These are phyloP conservation scores for Aureobasidium musti DNA, from an alignment of 2,329 filamentous ascomycete species.

Conservation along the genomic window DNA sequence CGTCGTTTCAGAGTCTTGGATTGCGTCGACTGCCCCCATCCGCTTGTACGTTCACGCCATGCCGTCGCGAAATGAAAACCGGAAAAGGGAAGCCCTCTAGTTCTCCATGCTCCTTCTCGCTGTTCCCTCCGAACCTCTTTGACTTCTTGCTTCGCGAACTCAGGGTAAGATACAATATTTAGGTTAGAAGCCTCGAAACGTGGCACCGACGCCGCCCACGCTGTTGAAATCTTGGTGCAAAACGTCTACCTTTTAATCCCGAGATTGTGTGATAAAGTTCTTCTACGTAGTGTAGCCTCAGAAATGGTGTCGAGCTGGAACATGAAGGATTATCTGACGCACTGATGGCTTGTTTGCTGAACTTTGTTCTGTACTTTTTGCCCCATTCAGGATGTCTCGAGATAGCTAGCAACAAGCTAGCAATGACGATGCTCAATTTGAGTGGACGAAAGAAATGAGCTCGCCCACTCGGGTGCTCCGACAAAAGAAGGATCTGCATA, in stretches of 20 bases:
- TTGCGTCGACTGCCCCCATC: slow-evolving; percentile 2
- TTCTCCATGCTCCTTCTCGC: slow-evolving; percentile 10
- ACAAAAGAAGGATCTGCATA: slow-evolving; percentile 13
- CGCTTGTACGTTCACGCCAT: slow-evolving; percentile 21
- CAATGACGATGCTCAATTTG: slow-evolving; percentile 14
- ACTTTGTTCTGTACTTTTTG: slow-evolving; percentile 28
- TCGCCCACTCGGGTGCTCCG: slow-evolving; percentile 11
- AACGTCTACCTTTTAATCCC: slow-evolving; percentile 21
- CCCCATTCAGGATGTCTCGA: slow-evolving; percentile 20
- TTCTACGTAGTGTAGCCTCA: slow-evolving; percentile 13
- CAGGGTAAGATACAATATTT: slow-evolving; percentile 9
- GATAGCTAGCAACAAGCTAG: background rate
- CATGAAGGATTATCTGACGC: slow-evolving; percentile 24
- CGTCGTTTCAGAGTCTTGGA: slow-evolving; percentile 11
- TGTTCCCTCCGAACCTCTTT: slow-evolving; percentile 8
- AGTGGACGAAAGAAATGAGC: slow-evolving; percentile 3
- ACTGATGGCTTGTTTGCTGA: slow-evolving; percentile 6
- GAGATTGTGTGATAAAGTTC: slow-evolving; percentile 24
- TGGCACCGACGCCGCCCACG: slow-evolving; percentile 14
- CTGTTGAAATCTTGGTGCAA: slow-evolving; percentile 6
- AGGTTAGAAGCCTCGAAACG: slow-evolving; percentile 22
- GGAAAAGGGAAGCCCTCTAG: background rate
- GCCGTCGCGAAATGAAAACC: slow-evolving; percentile 9
- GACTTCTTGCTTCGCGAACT: background rate
- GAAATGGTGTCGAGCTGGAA: slow-evolving; percentile 14